A percentile compares a stretch with the other conserved stretches of the same genome.
phyloP scores from a whole-genome alignment of 345 rosid species.

The Firmiana major region DNA sequence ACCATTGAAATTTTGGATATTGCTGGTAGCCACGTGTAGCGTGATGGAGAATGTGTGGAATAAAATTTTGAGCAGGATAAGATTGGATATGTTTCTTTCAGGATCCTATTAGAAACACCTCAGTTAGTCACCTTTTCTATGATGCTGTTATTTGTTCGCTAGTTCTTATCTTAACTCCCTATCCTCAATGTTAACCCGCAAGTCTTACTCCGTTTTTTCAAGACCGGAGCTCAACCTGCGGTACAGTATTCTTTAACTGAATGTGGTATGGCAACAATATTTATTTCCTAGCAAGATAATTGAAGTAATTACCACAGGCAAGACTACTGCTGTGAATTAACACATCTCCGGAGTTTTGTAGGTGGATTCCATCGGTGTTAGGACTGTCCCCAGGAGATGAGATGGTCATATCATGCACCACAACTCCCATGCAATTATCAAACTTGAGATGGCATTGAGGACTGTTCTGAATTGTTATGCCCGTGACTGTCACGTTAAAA shows the following conservation, averaged over 20 bases:
- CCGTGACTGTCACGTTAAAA: conserved; percentile 76
- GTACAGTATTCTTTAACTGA: not conserved
- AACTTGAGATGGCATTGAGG: conserved; percentile 98
- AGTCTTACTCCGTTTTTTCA: conserved; percentile 11
- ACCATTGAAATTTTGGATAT: conserved; percentile 9
- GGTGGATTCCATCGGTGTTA: conserved; percentile 93
- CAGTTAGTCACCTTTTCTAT: not conserved
- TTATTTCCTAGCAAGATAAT: not conserved
- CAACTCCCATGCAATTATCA: conserved; percentile 77
- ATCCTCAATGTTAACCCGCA: conserved; percentile 14
- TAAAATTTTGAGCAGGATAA: not conserved
- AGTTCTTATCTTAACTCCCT: conserved; percentile 7
- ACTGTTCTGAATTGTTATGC: conserved; percentile 88
- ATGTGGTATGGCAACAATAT: not conserved
- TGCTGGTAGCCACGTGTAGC: conserved; percentile 22
- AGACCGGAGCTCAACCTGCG: not conserved
- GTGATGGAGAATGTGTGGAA: conserved; percentile 6
- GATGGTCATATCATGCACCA: conserved; percentile 63
- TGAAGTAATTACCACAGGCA: conserved; percentile 66
- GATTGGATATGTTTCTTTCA: conserved; percentile 17
- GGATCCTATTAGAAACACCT: conserved; percentile 17
- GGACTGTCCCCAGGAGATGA: conserved; percentile 94
- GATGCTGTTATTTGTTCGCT: conserved; percentile 10
- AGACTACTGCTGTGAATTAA: conserved; percentile 60
- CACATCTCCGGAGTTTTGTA: conserved; percentile 83